phyloP scores from a whole-genome alignment of 2,329 filamentous ascomycete species.

The Penicillium sp. region DNA sequence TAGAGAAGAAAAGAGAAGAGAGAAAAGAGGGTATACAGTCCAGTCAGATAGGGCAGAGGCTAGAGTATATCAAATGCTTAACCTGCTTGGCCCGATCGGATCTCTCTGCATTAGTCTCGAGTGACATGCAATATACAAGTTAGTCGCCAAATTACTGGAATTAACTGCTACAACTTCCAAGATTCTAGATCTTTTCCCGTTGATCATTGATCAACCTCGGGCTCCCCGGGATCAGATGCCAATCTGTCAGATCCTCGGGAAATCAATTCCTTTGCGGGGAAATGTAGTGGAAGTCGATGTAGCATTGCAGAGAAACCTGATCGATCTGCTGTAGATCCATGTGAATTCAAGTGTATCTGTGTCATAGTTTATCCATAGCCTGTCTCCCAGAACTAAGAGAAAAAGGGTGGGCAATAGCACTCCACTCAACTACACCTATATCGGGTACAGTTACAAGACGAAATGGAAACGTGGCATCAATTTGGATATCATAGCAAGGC shows the following conservation, averaged over 20 bases:
- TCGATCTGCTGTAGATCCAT: background rate
- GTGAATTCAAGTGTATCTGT: background rate
- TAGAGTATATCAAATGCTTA: slow-evolving; percentile 16
- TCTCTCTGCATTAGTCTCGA: background rate
- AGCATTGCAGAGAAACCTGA: background rate
- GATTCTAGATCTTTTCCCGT: background rate
- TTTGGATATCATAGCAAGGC: slow-evolving; percentile 16
- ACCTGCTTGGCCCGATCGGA: slow-evolving; percentile 5
- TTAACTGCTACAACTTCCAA: background rate
- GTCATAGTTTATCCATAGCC: background rate
- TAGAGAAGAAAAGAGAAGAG: background rate
- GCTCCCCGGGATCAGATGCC: background rate
- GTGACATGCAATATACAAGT: background rate
- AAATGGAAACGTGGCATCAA: slow-evolving; percentile 6
- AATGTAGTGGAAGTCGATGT: background rate
- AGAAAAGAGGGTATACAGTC: background rate
- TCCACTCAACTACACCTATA: background rate
- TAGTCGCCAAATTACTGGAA: background rate
- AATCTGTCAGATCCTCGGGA: background rate
- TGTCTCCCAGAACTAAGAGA: background rate
- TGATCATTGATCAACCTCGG: slow-evolving; percentile 3
- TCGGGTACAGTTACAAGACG: background rate
- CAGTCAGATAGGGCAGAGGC: background rate
- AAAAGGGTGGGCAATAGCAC: too few relatives aligned
- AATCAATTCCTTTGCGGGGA: background rate